Evolutionary conservation across 2,329 filamentous ascomycete genomes (phyloP).

Genomic region (Pleomassaria siparia): DNA sequence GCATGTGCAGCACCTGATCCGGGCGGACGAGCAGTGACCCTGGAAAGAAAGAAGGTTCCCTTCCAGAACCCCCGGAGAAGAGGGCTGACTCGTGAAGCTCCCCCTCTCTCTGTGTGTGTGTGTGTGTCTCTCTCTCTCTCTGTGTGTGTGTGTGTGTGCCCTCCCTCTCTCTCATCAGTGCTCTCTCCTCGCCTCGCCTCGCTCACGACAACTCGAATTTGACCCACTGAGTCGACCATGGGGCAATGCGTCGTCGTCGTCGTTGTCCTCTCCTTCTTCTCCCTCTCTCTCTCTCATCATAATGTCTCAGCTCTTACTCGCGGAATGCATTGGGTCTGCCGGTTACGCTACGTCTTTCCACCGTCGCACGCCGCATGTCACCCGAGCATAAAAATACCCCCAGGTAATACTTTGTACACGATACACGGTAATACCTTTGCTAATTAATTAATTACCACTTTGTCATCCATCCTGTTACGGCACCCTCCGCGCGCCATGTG

Average conservation of each 20-base stretch:
- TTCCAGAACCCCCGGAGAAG: slow-evolving; percentile 39
- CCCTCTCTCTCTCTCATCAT: background rate
- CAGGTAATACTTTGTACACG: slow-evolving; percentile 16
- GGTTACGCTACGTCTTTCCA: slow-evolving; percentile 4
- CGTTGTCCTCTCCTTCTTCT: background rate
- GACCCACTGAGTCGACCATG: background rate
- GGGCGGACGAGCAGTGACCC: background rate
- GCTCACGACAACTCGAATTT: background rate
- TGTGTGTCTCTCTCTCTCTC: too few relatives aligned
- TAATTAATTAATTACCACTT: too few relatives aligned
- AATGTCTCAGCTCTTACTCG: too few relatives aligned
- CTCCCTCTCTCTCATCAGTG: slow-evolving; percentile 10
- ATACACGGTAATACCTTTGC: too few relatives aligned
- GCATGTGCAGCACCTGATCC: slow-evolving; percentile 32
- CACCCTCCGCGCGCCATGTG: background rate
- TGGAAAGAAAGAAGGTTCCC: slow-evolving; percentile 16
- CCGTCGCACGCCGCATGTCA: slow-evolving; percentile 19
- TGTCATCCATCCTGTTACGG: slow-evolving; percentile 27
- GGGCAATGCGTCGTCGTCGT: background rate
- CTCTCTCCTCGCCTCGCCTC: slow-evolving; percentile 5
- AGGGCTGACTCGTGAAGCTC: slow-evolving; percentile 38
- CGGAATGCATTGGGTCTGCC: background rate
- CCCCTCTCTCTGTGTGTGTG: too few relatives aligned
- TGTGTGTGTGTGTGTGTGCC: slow-evolving; percentile 5
- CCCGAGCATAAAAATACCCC: slow-evolving; percentile 20